A percentile compares a stretch with the other conserved stretches of the same genome.
These are phyloP conservation scores for Sporisorium sorghi DNA, from an alignment of 1,284 basidiomycete species.

Conservation along the genomic window DNA sequence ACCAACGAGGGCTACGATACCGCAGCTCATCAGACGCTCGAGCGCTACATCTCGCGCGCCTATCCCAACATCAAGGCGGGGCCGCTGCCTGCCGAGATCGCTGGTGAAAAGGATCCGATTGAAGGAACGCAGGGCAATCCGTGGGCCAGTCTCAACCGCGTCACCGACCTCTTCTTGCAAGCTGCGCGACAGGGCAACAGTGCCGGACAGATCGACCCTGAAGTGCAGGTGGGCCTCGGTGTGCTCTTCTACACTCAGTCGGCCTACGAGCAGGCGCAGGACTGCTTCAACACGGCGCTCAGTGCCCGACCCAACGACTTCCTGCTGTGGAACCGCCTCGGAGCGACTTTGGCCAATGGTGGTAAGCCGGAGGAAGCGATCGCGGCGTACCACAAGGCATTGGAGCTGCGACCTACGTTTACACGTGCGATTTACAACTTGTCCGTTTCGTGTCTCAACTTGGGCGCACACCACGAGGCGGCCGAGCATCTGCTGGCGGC, in stretches of 20 bases:
- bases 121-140: slow-evolving; percentile 71
- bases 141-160: slow-evolving; percentile 85
- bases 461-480: slow-evolving; percentile 93
- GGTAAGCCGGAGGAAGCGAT: slow-evolving; percentile 92
- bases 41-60: slow-evolving; percentile 84
- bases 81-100: slow-evolving; percentile 74
- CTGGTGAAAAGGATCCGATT: slow-evolving; percentile 72
- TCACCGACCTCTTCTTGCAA: slow-evolving; percentile 85
- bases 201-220: slow-evolving; percentile 81
- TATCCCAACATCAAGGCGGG: slow-evolving; percentile 76
- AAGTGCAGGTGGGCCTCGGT: slow-evolving; percentile 92
- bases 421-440: slow-evolving; percentile 98
- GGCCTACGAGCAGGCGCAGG: slow-evolving; percentile 83
- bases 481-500: slow-evolving; percentile 96
- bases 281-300: slow-evolving; percentile 90
- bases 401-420: slow-evolving; percentile 93
- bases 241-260: slow-evolving; percentile 89
- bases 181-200: slow-evolving; percentile 77
- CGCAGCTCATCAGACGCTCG: slow-evolving; percentile 86
- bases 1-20: slow-evolving; percentile 95
- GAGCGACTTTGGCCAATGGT: slow-evolving; percentile 94
- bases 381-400: slow-evolving; percentile 90
- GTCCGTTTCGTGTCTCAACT: slow-evolving; percentile 96
- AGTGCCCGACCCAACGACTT: slow-evolving; percentile 87
- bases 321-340: slow-evolving; percentile 93